Percentiles rank a stretch among this genome's conserved stretches.
These are phyloP conservation scores for Craspedostauros australis DNA, from an alignment of 108 stramenopile species.

Conservation along the genomic window DNA sequence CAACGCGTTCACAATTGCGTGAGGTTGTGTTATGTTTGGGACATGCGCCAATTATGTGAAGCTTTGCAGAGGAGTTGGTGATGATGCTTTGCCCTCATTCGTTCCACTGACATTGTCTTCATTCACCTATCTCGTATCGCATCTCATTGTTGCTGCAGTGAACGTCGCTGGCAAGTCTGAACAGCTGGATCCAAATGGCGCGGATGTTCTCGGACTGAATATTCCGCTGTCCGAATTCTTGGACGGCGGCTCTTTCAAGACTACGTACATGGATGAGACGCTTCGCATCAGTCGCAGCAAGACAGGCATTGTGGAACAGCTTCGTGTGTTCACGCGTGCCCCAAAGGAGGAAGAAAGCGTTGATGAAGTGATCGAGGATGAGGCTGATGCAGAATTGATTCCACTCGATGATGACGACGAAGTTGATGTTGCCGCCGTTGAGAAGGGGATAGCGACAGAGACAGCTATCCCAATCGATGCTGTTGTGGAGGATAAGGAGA, in stretches of 20 bases:
- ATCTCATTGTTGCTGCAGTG: constrained; percentile 16
- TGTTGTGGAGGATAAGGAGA: not conserved
- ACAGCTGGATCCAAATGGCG: constrained; percentile 50
- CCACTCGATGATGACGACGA: constrained; percentile 14
- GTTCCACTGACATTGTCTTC: not conserved
- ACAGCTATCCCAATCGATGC: not conserved
- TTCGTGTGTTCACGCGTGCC: constrained; percentile 70
- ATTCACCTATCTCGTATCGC: not conserved
- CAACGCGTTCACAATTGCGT: not conserved
- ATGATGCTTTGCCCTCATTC: not conserved
- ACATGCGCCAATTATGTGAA: not conserved
- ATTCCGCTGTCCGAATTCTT: constrained; percentile 56
- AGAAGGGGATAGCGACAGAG: not conserved
- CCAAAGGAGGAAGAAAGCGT: constrained; percentile 8
- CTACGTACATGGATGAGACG: constrained; percentile 62
- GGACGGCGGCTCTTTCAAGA: constrained; percentile 60
- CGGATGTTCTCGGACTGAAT: constrained; percentile 62
- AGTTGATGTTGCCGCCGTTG: constrained; percentile 23
- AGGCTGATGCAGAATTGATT: constrained; percentile 11
- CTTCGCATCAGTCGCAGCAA: constrained; percentile 60
- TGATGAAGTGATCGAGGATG: constrained; percentile 10
- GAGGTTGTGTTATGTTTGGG: constrained; percentile 5
- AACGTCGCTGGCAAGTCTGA: constrained; percentile 67
- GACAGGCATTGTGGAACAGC: constrained; percentile 53
- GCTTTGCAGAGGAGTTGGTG: not conserved